phyloP scores from a whole-genome alignment of 2,329 filamentous ascomycete genomes.

The Clarireedia paspali region DNA sequence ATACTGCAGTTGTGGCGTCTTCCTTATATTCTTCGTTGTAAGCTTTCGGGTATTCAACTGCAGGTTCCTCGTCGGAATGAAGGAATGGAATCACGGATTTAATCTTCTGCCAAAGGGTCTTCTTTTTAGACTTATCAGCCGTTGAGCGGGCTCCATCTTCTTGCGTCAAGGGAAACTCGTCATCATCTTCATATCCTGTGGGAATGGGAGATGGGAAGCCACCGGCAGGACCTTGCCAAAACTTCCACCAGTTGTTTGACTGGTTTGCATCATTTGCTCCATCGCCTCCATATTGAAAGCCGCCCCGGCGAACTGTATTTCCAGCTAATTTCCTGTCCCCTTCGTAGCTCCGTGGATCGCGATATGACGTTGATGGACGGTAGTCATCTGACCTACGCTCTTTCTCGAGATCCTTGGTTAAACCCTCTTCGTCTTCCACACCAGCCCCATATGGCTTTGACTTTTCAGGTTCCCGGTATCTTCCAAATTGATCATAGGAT shows the following conservation, averaged over 20 bases:
- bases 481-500: conserved; percentile 24
- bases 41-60: conserved; percentile 49
- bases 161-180: conserved; percentile 35
- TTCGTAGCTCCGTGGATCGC: neutral
- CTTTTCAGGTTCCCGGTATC: conserved; percentile 15
- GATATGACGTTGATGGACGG: conserved; percentile 4
- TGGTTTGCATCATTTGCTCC: conserved; percentile 11
- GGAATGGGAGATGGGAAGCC: conserved; percentile 55
- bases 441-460: conserved; percentile 17
- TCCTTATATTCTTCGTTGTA: conserved; percentile 55
- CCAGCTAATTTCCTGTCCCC: conserved; percentile 15
- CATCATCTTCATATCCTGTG: conserved; percentile 41
- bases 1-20: conserved; percentile 59
- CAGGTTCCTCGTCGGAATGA: conserved; percentile 20
- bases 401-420: conserved; percentile 1
- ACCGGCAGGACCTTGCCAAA: conserved; percentile 56
- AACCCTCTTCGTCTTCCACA: conserved; percentile 15
- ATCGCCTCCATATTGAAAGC: conserved; percentile 17
- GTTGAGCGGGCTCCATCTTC: conserved; percentile 12
- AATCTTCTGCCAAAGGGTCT: conserved; percentile 44
- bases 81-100: conserved; percentile 42
- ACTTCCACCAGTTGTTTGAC: conserved; percentile 46
- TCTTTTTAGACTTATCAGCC: conserved; percentile 26
- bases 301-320: conserved; percentile 18
- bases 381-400: conserved; percentile 7